Evolutionary conservation across 306 rosid genomes (phyloP), one percentile per base, ranked within the genome.

Genomic region (Benincasa hispida): DNA sequence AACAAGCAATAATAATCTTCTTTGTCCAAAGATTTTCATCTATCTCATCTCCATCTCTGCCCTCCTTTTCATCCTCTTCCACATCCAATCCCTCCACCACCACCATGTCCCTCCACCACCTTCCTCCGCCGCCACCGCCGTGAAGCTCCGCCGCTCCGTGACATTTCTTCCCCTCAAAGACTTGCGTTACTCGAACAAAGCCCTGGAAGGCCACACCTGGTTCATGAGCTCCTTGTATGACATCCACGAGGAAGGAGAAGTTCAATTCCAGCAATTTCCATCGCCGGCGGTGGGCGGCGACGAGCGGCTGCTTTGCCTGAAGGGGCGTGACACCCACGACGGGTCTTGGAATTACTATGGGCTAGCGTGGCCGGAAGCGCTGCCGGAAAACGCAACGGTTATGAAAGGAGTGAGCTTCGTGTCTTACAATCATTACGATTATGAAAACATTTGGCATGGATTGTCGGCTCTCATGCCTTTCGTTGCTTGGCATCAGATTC

Each of bases 151-250:
- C 18, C 67, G 47, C 7, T 83, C 87, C 2, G 89, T 86, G 45
- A 89, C 91, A 19, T 91, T 89, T 55, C 91, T 91, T 48, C 92
- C 93, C 0, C 89, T 89, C 21, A 89, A 89, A 75, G 92, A 91
- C 69, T 79, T 89, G 27, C 89, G 91, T 22, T 89, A 77, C 41
- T 42, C 82, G 2, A 37, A 85, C 4, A 51, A 54, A 2, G 72
- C 93, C 13, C 88, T 83, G 1, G 76, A 76, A 13, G 93, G 89
- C 28, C 93, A 87, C 82, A 87, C 93, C 10, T 87, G 96, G 93
- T 87, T 91, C 87, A 89, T 91, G 92, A 91, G 91, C 80, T 89
- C 91, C 69, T 63, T 89, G 87, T 77, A 83, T 50, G 93, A 91
- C 39, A 72, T 83, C 0, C 88, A 75, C 8, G 58, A 85, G 68